Evolutionary conservation across 2,329 filamentous ascomycete genomes (phyloP).

Genomic region (Rachicladosporium sp.): DNA sequence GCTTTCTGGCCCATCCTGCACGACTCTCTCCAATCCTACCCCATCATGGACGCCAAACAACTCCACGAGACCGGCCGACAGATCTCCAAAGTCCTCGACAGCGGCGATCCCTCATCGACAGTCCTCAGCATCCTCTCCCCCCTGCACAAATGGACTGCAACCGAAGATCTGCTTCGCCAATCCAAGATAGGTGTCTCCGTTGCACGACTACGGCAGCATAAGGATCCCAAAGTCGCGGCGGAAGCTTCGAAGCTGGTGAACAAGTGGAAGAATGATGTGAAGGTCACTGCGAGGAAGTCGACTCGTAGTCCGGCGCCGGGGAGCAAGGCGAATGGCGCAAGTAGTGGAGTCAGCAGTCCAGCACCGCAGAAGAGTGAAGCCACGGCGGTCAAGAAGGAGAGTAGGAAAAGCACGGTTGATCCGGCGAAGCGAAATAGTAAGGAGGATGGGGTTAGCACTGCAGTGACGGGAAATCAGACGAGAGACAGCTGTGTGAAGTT

Average conservation of each 20-base stretch:
- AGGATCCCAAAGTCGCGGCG: slow-evolving; percentile 57
- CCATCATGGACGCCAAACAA: slow-evolving; percentile 65
- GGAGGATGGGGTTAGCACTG: slow-evolving; percentile 65
- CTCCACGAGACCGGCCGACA: slow-evolving; percentile 66
- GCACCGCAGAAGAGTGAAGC: slow-evolving; percentile 12
- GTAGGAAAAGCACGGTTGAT: slow-evolving; percentile 40
- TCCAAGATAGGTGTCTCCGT: slow-evolving; percentile 88
- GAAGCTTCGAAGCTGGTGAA: slow-evolving; percentile 71
- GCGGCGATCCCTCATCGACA: slow-evolving; percentile 60
- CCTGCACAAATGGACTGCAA: slow-evolving; percentile 68
- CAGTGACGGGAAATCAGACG: slow-evolving; percentile 58
- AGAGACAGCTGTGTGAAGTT: slow-evolving; percentile 82
- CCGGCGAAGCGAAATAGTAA: slow-evolving; percentile 72
- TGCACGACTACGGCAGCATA: slow-evolving; percentile 73
- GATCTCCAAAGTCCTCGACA: slow-evolving; percentile 64
- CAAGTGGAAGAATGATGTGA: slow-evolving; percentile 76
- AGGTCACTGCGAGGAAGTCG: slow-evolving; percentile 31
- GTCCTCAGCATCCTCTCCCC: slow-evolving; percentile 66
- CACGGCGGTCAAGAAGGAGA: slow-evolving; percentile 22
- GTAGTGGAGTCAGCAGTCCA: slow-evolving; percentile 27
- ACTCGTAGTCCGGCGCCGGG: slow-evolving; percentile 38
- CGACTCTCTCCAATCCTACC: slow-evolving; percentile 1
- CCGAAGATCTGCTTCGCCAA: slow-evolving; percentile 77
- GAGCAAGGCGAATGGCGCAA: slow-evolving; percentile 27
- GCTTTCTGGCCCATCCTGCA: neutral